These are phyloP conservation scores for Neurospora sp. DNA, from an alignment of 495 filamentous ascomycete species.

Conservation along the genomic window DNA sequence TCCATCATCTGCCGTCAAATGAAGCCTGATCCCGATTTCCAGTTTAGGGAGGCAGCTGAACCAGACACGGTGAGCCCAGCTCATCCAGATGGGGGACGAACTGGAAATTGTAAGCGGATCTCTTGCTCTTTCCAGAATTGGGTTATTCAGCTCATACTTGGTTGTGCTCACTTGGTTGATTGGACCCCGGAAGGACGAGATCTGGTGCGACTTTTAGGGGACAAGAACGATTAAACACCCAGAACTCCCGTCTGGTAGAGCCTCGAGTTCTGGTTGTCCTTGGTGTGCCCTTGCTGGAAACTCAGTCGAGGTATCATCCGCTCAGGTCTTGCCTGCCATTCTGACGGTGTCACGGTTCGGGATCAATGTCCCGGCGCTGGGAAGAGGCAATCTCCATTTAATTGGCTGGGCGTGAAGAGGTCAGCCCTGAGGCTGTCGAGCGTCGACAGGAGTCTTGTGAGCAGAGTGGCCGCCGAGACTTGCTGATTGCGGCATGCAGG, in stretches of 20 bases:
- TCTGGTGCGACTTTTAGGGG: not conserved
- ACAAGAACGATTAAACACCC: not conserved
- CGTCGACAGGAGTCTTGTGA: not conserved
- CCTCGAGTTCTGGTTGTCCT: not conserved
- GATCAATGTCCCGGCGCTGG: not conserved
- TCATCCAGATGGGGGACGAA: not conserved
- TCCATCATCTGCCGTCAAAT: not conserved
- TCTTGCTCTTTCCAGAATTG: not conserved
- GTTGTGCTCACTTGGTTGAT: not conserved
- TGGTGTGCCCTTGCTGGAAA: not conserved
- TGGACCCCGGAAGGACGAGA: not conserved
- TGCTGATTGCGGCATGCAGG: not conserved
- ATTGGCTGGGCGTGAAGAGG: not conserved
- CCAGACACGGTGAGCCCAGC: not conserved
- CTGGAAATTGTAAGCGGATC: not conserved
- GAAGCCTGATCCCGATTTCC: not conserved
- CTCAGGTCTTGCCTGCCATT: not conserved
- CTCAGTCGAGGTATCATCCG: not conserved
- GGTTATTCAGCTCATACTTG: not conserved
- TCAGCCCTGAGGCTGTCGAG: not conserved
- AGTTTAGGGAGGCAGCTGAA: not conserved
- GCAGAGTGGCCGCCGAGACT: not conserved
- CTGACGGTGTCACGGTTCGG: not conserved
- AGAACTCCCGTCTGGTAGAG: not conserved
- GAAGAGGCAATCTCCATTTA: not conserved